Conservation (phyloP, 2,329 filamentous ascomycete species). For the Pezicula neosporulosa region DNA sequence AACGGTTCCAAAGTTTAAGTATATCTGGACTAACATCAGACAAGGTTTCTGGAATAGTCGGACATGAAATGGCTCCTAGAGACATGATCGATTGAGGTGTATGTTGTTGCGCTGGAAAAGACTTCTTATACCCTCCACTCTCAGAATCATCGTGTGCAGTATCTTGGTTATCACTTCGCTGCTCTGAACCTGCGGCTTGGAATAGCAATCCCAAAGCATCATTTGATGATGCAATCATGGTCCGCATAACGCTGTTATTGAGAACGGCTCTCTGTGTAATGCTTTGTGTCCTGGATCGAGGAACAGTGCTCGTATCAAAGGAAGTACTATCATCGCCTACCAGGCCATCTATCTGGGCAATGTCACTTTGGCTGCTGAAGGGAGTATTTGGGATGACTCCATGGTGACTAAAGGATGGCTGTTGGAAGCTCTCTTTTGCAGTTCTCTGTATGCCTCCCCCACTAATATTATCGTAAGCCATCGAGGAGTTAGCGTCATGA, state of each 20-base stretch:
- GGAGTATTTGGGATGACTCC: too few species aligned
- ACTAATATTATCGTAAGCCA: too few species aligned
- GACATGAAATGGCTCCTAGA: background rate
- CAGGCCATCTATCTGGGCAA: background rate
- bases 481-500: too few species aligned
- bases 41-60: background rate
- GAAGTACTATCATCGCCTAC: background rate
- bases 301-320: background rate
- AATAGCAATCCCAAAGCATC: conserved; percentile 51
- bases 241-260: conserved; percentile 33
- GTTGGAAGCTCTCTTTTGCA: too few species aligned
- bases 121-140: conserved; percentile 28
- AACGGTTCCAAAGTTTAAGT: conserved; percentile 42
- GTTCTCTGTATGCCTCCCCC: too few species aligned
- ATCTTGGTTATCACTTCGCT: conserved; percentile 30
- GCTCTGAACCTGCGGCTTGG: conserved; percentile 37
- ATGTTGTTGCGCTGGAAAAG: conserved; percentile 29
- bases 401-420: too few species aligned
- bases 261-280: conserved; percentile 3
- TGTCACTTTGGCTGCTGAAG: background rate
- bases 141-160: conserved; percentile 20
- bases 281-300: background rate
- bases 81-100: conserved; percentile 25
- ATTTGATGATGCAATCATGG: conserved; percentile 48
- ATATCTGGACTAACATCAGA: conserved; percentile 21